Percentiles rank a stretch among this genome's conserved stretches.
Conservation (phyloP, 2,329 filamentous ascomycete genomes). For the Aspergillus ruber region DNA sequence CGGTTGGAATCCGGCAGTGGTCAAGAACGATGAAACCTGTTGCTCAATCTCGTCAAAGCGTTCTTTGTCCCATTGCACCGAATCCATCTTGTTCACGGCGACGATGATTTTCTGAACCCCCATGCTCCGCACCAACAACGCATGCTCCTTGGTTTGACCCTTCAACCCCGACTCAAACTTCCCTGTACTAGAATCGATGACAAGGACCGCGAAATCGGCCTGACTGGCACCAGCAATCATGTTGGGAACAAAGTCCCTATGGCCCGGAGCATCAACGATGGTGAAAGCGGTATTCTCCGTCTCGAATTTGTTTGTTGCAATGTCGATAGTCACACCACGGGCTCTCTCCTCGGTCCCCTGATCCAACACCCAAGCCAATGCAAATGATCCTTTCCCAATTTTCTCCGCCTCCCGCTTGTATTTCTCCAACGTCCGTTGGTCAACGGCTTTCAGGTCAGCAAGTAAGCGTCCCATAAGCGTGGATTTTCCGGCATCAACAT, state of each 20-base stretch:
- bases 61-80: constrained; percentile 71
- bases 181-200: constrained; percentile 83
- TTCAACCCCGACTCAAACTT: constrained; percentile 91
- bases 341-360: constrained; percentile 82
- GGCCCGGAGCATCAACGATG: constrained; percentile 89
- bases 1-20: constrained; percentile 69
- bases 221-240: constrained; percentile 98
- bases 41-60: constrained; percentile 80
- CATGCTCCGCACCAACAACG: constrained; percentile 80
- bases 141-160: constrained; percentile 91
- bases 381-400: constrained; percentile 91
- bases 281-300: constrained; percentile 83
- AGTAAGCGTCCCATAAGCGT: constrained; percentile 95
- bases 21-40: constrained; percentile 76
- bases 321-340: constrained; percentile 91
- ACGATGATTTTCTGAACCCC: constrained; percentile 84
- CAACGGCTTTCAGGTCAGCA: constrained; percentile 79
- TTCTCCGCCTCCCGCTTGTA: constrained; percentile 83
- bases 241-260: constrained; percentile 93
- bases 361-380: constrained; percentile 93
- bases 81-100: constrained; percentile 92
- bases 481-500: constrained; percentile 96
- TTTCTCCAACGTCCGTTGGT: constrained; percentile 80
- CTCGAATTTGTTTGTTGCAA: constrained; percentile 90
- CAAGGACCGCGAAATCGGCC: constrained; percentile 89